Percentiles rank a stretch among this genome's conserved stretches.
phyloP scores from a whole-genome alignment of 306 rosid species.

The Acacia acuminata region DNA sequence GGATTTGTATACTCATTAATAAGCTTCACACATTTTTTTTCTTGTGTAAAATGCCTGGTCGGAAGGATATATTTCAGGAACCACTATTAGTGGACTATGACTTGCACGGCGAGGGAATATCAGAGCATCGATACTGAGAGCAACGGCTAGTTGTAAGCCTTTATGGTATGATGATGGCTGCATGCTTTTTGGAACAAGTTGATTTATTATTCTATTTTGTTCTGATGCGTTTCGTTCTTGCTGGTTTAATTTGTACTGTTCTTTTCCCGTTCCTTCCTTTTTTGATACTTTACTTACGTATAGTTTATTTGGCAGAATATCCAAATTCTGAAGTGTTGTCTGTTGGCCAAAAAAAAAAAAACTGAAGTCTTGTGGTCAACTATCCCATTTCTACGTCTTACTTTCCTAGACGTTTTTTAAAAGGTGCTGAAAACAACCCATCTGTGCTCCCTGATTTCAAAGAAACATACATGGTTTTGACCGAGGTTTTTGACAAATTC shows the following conservation, averaged over 20 bases:
- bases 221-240: background rate
- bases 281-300: background rate
- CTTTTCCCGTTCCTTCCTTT: background rate
- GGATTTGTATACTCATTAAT: background rate
- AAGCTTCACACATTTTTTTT: background rate
- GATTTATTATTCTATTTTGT: conserved; percentile 10
- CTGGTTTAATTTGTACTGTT: background rate
- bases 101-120: background rate
- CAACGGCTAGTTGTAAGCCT: conserved; percentile 14
- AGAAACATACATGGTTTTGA: background rate
- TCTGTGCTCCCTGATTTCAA: background rate
- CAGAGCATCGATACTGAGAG: conserved; percentile 12
- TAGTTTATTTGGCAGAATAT: conserved; percentile 4
- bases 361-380: background rate
- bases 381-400: background rate
- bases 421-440: background rate
- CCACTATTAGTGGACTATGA: conserved; percentile 57
- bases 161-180: background rate
- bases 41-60: conserved; percentile 67
- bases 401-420: background rate
- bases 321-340: background rate
- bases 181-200: background rate
- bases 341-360: too few species aligned
- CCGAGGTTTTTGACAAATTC: background rate
- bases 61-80: conserved; percentile 83